Percentiles rank a stretch among this genome's conserved stretches.
Evolutionary conservation across 345 rosid species (phyloP).

Genomic region (Geranium brycei): DNA sequence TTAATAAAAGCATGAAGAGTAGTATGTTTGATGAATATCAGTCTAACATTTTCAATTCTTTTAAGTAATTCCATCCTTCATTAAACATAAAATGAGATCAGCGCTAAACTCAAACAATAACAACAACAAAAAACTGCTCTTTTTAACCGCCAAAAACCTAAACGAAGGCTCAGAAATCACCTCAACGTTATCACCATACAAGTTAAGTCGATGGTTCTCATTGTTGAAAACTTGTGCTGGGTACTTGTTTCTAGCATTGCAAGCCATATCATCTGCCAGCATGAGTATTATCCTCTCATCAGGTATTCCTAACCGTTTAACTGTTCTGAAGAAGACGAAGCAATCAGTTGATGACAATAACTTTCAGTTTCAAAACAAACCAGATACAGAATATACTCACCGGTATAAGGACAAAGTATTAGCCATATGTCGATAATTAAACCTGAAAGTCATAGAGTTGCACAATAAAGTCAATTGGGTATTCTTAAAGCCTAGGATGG

Average conservation of each 20-base stretch:
- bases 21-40: too few relatives aligned
- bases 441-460: constrained; percentile 38
- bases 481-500: too few relatives aligned
- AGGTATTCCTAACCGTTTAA: constrained; percentile 87
- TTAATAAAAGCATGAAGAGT: too few relatives aligned
- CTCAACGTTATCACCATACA: constrained; percentile 99
- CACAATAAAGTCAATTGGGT: too few relatives aligned
- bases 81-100: too few relatives aligned
- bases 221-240: constrained; percentile 98
- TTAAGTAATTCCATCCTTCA: too few relatives aligned
- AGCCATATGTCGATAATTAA: constrained; percentile 96
- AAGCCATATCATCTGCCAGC: constrained; percentile 99
- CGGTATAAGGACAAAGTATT: constrained; percentile 87
- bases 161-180: constrained; percentile 25
- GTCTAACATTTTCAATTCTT: too few relatives aligned
- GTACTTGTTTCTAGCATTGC: constrained; percentile 82
- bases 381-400: constrained; percentile 20
- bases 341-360: neutral
- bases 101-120: too few relatives aligned
- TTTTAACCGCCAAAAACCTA: neutral
- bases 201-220: constrained; percentile 82
- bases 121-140: constrained; percentile 1
- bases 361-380: neutral
- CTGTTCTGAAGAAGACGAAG: constrained; percentile 49
- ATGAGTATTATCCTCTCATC: constrained; percentile 91